Evolutionary conservation across 2,329 filamentous ascomycete genomes (phyloP).

Genomic region (Aspergillus sp.): DNA sequence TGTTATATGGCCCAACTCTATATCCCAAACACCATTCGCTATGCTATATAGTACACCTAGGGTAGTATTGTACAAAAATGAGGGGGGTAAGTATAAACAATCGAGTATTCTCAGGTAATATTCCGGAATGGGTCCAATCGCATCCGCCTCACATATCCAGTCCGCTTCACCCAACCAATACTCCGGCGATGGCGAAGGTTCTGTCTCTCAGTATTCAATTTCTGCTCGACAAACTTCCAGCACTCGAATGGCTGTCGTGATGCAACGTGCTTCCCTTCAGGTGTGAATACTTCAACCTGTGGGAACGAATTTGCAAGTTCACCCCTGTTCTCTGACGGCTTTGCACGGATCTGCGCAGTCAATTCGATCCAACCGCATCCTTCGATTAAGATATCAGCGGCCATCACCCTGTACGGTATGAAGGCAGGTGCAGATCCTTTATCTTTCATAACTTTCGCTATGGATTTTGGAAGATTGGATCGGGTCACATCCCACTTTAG

Average conservation of each 20-base stretch:
- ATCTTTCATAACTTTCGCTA: constrained; percentile 63
- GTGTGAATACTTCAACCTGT: constrained; percentile 79
- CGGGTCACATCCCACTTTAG: constrained; percentile 83
- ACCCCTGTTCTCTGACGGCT: constrained; percentile 27
- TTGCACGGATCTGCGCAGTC: constrained; percentile 72
- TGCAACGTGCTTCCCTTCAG: constrained; percentile 77
- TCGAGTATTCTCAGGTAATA: background rate
- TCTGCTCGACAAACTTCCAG: constrained; percentile 34
- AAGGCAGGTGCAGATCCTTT: constrained; percentile 51
- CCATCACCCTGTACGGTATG: constrained; percentile 77
- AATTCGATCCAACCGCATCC: constrained; percentile 93
- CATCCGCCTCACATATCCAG: too few species aligned
- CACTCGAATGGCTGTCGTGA: constrained; percentile 33
- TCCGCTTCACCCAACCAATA: constrained; percentile 26
- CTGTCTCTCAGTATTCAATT: constrained; percentile 30
- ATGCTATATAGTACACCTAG: constrained; percentile 10
- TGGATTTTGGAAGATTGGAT: constrained; percentile 71
- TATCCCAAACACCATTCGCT: constrained; percentile 15
- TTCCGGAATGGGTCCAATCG: too few species aligned
- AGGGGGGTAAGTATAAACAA: background rate
- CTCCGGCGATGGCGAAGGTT: constrained; percentile 28
- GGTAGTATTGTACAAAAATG: background rate
- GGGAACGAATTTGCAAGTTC: constrained; percentile 46
- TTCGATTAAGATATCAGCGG: constrained; percentile 83
- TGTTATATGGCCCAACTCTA: background rate